Evolutionary conservation across 2,329 filamentous ascomycete genomes (phyloP).

Genomic region (Metarhizium anisopliae): DNA sequence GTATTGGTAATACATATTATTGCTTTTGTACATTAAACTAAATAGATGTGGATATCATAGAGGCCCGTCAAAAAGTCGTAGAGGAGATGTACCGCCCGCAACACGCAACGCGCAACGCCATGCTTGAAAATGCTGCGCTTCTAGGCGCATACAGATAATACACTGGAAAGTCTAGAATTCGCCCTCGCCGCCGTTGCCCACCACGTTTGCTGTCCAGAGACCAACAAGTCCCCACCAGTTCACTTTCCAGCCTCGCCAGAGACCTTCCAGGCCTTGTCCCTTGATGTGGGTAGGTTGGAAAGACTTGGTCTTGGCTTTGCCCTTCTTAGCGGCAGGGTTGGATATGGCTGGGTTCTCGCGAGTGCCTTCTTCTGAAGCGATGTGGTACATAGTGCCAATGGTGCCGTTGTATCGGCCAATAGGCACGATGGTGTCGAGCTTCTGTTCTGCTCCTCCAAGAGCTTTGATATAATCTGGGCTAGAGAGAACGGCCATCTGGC

Average conservation of each 20-base stretch:
- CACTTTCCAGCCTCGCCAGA: slow-evolving; percentile 69
- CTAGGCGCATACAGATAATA: slow-evolving; percentile 4
- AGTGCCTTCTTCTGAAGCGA: slow-evolving; percentile 73
- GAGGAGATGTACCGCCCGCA: slow-evolving; percentile 5
- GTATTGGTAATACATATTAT: neutral
- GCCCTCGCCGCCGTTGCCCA: slow-evolving; percentile 52
- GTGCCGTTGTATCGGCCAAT: slow-evolving; percentile 77
- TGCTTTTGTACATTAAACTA: neutral
- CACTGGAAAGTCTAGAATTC: slow-evolving; percentile 36
- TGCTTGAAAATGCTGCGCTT: neutral
- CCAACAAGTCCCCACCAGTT: slow-evolving; percentile 71
- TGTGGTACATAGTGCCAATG: slow-evolving; percentile 82
- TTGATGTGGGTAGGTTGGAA: slow-evolving; percentile 32
- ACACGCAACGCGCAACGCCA: slow-evolving; percentile 3
- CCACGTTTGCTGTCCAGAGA: slow-evolving; percentile 60
- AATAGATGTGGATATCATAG: slow-evolving; percentile 29
- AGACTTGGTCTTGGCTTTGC: slow-evolving; percentile 22
- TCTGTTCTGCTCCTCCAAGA: slow-evolving; percentile 30
- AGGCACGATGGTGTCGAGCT: slow-evolving; percentile 66
- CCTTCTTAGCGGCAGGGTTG: slow-evolving; percentile 22
- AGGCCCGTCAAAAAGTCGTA: neutral
- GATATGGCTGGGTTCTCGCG: slow-evolving; percentile 31
- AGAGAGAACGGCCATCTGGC: slow-evolving; percentile 67
- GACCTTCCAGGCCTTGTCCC: slow-evolving; percentile 59
- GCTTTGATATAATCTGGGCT: slow-evolving; percentile 42